A percentile compares a stretch with the other conserved stretches of the same genome.
phyloP scores from a whole-genome alignment of 164 flowering plant species.

The Litsea cubeba region DNA sequence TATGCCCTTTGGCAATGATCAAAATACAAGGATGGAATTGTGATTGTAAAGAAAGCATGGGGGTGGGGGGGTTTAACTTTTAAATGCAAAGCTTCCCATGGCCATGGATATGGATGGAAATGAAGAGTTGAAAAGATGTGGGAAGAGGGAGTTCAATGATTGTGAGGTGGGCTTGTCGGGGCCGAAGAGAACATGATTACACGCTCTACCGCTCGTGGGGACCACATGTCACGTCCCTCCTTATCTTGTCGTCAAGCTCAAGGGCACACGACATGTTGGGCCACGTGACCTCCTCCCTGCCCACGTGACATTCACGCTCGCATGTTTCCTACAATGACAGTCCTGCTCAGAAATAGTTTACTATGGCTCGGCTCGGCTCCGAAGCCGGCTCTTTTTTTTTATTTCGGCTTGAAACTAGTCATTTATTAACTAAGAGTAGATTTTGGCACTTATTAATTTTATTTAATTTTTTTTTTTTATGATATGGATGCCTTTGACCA shows the following conservation, averaged over 20 bases:
- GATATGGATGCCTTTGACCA: too few relatives aligned
- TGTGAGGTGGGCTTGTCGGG: conserved; percentile 52
- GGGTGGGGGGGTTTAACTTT: not conserved
- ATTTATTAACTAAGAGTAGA: too few relatives aligned
- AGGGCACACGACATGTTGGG: conserved; percentile 35
- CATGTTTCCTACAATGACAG: too few relatives aligned
- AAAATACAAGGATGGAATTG: not conserved
- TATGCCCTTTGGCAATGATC: not conserved
- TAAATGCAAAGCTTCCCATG: too few relatives aligned
- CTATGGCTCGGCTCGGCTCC: too few relatives aligned
- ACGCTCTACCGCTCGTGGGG: conserved; percentile 41
- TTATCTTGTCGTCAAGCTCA: conserved; percentile 29
- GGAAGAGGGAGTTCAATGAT: conserved; percentile 44
- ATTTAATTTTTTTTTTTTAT: too few relatives aligned
- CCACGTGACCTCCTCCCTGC: conserved; percentile 49
- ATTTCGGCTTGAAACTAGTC: too few relatives aligned
- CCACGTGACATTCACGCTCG: conserved; percentile 51
- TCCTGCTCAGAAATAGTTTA: too few relatives aligned
- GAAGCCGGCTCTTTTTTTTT: too few relatives aligned
- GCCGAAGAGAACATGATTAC: conserved; percentile 44
- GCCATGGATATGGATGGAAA: not conserved
- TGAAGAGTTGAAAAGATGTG: not conserved
- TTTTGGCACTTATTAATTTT: too few relatives aligned
- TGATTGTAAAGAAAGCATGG: not conserved
- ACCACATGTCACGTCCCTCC: conserved; percentile 19